phyloP scores from a whole-genome alignment of 225 moss, liverwort and hornwort species.

The Physcomitrellopsis africana region DNA sequence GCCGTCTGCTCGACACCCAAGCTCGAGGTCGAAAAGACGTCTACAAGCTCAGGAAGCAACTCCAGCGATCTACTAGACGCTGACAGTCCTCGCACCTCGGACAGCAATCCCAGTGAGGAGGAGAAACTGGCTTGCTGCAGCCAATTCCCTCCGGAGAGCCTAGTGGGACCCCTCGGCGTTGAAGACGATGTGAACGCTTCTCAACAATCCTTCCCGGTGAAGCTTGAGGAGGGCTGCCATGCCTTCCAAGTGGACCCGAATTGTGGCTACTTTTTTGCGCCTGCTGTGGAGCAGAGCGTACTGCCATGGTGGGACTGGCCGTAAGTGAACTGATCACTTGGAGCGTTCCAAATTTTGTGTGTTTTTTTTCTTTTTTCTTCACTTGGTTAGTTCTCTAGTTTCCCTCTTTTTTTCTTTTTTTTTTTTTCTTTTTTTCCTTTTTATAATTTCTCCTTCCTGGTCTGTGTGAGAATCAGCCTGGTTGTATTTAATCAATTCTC shows the following conservation, averaged over 20 bases:
- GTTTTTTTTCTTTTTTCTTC: too few relatives aligned
- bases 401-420: too few relatives aligned
- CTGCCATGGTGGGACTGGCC: constrained; percentile 66
- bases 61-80: constrained; percentile 83
- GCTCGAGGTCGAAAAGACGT: constrained; percentile 42
- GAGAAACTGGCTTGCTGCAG: constrained; percentile 1
- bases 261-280: constrained; percentile 48
- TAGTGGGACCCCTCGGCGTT: constrained; percentile 10
- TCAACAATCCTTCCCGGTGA: constrained; percentile 5
- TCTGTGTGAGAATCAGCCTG: not conserved
- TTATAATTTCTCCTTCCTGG: constrained; percentile 16
- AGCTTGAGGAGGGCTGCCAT: constrained; percentile 41
- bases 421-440: too few relatives aligned
- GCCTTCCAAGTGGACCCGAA: constrained; percentile 32
- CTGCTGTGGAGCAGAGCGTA: constrained; percentile 41
- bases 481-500: not conserved
- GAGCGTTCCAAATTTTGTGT: too few relatives aligned
- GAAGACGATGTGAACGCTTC: too few relatives aligned
- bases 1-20: constrained; percentile 9
- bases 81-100: constrained; percentile 79
- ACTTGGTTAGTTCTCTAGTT: too few relatives aligned
- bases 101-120: constrained; percentile 48
- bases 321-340: constrained; percentile 4
- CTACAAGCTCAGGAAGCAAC: constrained; percentile 66
- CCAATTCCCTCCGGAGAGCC: constrained; percentile 42